Conservation (phyloP, 2,329 filamentous ascomycete genomes). For the Fusarium subtropicale region DNA sequence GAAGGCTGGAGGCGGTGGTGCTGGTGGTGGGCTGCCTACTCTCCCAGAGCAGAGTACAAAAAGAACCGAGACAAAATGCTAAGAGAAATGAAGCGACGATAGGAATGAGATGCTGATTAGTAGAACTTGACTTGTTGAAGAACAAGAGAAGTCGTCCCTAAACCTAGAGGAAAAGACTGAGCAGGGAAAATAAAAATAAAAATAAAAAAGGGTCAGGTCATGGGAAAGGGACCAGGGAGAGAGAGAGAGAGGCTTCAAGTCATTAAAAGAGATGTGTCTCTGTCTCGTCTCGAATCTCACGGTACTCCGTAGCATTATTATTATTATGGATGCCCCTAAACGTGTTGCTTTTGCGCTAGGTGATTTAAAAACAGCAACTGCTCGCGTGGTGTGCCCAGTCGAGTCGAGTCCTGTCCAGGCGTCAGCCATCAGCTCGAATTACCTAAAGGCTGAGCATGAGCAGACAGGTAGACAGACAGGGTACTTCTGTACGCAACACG, state of each 20-base stretch:
- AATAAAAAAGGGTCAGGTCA: conserved; percentile 6
- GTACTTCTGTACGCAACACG: background rate
- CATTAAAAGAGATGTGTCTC: conserved; percentile 2
- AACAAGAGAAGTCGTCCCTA: background rate
- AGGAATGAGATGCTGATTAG: background rate
- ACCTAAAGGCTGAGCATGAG: background rate
- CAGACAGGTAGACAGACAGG: background rate
- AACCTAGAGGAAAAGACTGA: background rate
- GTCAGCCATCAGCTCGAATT: background rate
- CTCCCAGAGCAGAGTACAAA: background rate
- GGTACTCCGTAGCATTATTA: conserved; percentile 3
- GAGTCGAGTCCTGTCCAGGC: background rate
- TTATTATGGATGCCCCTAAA: conserved; percentile 20
- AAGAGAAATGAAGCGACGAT: background rate
- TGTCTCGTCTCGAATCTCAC: conserved; percentile 6
- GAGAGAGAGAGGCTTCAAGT: background rate
- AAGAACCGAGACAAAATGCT: background rate
- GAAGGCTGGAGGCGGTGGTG: background rate
- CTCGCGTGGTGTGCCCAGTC: conserved; percentile 37
- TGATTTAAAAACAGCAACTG: conserved; percentile 41
- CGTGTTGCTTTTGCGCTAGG: conserved; percentile 6
- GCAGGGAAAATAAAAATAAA: conserved; percentile 4
- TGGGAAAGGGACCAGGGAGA: conserved; percentile 3
- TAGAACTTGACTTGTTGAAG: background rate
- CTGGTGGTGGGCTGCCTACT: background rate